Evolutionary conservation across 208 protist genomes (phyloP).

Genomic region (Spironucleus salmonicida): DNA sequence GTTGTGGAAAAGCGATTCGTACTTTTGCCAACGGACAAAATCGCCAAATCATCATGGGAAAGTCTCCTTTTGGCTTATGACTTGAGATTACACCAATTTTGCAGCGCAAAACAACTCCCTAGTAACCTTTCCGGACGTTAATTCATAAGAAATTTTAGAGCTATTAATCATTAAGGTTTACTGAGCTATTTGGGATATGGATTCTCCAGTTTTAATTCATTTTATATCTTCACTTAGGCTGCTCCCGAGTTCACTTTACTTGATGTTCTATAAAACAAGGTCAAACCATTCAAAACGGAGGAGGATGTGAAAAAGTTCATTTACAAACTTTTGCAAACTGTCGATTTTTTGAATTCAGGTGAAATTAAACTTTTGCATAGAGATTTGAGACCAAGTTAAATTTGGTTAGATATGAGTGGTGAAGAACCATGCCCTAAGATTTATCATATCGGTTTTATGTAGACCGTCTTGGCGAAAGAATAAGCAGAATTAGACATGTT

Average conservation of each 20-base stretch:
- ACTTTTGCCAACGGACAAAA: background rate
- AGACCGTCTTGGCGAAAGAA: background rate
- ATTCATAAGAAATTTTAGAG: background rate
- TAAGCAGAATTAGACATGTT: background rate
- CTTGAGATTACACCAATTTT: background rate
- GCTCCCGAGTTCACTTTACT: background rate
- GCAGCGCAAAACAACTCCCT: background rate
- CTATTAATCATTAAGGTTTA: background rate
- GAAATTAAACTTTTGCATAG: conserved; percentile 3
- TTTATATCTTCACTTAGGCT: conserved; percentile 21
- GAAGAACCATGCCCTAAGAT: conserved; percentile 1
- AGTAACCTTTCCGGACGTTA: background rate
- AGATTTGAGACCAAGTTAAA: conserved; percentile 3
- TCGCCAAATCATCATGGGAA: background rate
- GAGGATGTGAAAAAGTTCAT: background rate
- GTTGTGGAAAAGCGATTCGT: conserved; percentile 3
- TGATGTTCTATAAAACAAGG: background rate
- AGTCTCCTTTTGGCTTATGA: background rate
- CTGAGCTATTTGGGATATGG: background rate
- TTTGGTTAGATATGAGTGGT: background rate
- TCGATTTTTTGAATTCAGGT: background rate
- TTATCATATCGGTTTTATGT: conserved; percentile 28
- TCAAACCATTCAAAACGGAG: conserved; percentile 8
- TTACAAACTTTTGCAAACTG: background rate
- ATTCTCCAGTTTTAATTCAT: background rate